Evolutionary conservation across 2,329 filamentous ascomycete genomes (phyloP), one percentile per base, ranked within the genome.

Genomic region (Emmonsiellopsis sp.): DNA sequence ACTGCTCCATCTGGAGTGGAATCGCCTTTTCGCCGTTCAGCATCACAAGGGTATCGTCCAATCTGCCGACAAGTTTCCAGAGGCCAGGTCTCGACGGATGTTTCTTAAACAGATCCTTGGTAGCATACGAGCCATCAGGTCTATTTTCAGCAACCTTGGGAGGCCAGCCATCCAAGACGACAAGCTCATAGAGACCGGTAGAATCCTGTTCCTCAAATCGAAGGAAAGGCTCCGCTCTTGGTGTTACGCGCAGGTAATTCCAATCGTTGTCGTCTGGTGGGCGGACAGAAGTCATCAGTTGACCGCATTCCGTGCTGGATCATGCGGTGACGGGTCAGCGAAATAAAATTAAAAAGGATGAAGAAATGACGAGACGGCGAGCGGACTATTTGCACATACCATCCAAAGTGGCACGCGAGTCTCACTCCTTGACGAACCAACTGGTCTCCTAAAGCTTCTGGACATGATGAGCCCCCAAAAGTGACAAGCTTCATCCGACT

Each of bases 201-300:
- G 36, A 39, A 33, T 61, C 65, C 39, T 61, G 62, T 11, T 68
- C 66, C 52, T 71, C 68, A 37, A 65, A 74, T 58, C 43, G 65
- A 6, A 81, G 62, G 54, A 68, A 79, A 1, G 70, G 67, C 34
- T 67, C 64, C 3, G 75, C 66, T 11, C 64, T 60, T 0, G 70
- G 65, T 1, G 72, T 62, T 0, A 72, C 68, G 2, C 76, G 69
- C n/a, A 83, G 65, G 56, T 83, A 85, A 59, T 82, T 78, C 83
- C 82, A 86, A 2, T 71, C 76, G 42, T 74, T 75, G 62, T 85
- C 82, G 1, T 68, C 74, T 2, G 63, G 62, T 0, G 74, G 70
- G 8, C 82, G 71, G 57, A 78, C 76, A 0, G 80, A 82, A 1
- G 79, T 83, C 78, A 83, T 83, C 11, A 85, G 64, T 59, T 81